phyloP scores from a whole-genome alignment of 176 grass and related monocot genomes.

The Panicum miliaceum region DNA sequence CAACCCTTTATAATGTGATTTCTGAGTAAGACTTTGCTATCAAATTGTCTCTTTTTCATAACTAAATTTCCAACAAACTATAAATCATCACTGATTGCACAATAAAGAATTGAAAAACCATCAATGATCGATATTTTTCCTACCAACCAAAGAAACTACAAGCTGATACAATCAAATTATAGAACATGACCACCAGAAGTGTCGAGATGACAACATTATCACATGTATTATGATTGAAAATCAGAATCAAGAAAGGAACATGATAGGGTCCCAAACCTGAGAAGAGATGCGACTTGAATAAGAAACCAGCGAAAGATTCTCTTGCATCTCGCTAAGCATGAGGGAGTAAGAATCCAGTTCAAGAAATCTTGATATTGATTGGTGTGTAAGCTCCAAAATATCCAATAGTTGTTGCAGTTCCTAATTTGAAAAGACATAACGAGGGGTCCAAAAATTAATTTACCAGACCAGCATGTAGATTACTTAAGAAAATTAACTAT shows the following conservation, averaged over 20 bases:
- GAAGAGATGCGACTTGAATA: conserved; percentile 95
- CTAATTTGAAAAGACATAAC: conserved; percentile 51
- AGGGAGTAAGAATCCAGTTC: conserved; percentile 92
- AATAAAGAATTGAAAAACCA: conserved; percentile 18
- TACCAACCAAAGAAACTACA: conserved; percentile 25
- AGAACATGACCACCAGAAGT: conserved; percentile 29
- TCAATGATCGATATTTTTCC: conserved; percentile 2
- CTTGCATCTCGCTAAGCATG: conserved; percentile 96
- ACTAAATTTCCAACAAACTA: conserved; percentile 18
- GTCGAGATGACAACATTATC: conserved; percentile 20
- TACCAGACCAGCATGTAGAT: conserved; percentile 25
- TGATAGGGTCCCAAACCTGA: conserved; percentile 62
- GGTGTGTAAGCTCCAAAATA: conserved; percentile 94
- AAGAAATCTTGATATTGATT: conserved; percentile 85
- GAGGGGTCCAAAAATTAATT: not conserved
- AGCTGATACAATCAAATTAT: conserved; percentile 9
- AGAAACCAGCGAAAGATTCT: conserved; percentile 96
- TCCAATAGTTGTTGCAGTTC: conserved; percentile 93
- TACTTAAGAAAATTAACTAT: conserved; percentile 17
- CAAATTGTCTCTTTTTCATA: conserved; percentile 17
- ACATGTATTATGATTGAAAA: not conserved
- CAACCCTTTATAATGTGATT: conserved; percentile 31
- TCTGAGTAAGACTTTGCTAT: not conserved
- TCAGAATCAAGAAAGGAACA: conserved; percentile 16
- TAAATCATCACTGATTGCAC: conserved; percentile 31